These are phyloP conservation scores for Phalaenopsis hybrid DNA, from an alignment of 116 monocot species.

Conservation along the genomic window DNA sequence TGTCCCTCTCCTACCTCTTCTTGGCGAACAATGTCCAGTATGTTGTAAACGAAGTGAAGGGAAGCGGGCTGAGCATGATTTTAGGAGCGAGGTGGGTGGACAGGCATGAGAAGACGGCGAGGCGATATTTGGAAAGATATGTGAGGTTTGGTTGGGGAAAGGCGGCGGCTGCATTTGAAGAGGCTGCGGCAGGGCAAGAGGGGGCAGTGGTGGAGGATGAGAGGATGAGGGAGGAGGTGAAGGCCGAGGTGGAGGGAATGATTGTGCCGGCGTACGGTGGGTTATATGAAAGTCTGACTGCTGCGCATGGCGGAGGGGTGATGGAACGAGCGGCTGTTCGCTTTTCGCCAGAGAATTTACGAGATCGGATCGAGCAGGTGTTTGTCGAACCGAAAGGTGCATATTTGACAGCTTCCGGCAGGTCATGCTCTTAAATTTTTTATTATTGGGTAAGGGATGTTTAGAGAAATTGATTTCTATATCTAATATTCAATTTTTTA, in stretches of 20 bases:
- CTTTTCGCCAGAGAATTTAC: conserved; percentile 24
- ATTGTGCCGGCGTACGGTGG: conserved; percentile 23
- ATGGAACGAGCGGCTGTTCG: conserved; percentile 7
- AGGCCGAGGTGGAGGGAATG: conserved; percentile 18
- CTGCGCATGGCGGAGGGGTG: not conserved
- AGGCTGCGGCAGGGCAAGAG: conserved; percentile 17
- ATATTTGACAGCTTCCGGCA: not conserved
- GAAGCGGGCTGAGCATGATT: conserved; percentile 16
- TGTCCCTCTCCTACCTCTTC: conserved; percentile 46
- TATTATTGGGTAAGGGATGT: no score
- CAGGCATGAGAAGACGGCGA: conserved; percentile 30
- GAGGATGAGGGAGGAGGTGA: conserved; percentile 39
- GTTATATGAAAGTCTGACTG: conserved; percentile 10
- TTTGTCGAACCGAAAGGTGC: conserved; percentile 9
- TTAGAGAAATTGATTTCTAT: no score
- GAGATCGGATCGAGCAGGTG: conserved; percentile 20
- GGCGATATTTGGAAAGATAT: conserved; percentile 25
- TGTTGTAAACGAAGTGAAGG: conserved; percentile 37
- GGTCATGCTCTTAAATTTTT: not conserved
- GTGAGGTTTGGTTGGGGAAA: conserved; percentile 25
- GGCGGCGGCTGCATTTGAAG: conserved; percentile 30
- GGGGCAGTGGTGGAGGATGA: conserved; percentile 23
- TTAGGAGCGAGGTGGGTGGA: conserved; percentile 45
- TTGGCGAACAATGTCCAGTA: conserved; percentile 60
- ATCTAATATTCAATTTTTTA: not conserved